phyloP scores from a whole-genome alignment of 2,329 filamentous ascomycete genomes.

The Nothophaeocryptopus gaeumannii region DNA sequence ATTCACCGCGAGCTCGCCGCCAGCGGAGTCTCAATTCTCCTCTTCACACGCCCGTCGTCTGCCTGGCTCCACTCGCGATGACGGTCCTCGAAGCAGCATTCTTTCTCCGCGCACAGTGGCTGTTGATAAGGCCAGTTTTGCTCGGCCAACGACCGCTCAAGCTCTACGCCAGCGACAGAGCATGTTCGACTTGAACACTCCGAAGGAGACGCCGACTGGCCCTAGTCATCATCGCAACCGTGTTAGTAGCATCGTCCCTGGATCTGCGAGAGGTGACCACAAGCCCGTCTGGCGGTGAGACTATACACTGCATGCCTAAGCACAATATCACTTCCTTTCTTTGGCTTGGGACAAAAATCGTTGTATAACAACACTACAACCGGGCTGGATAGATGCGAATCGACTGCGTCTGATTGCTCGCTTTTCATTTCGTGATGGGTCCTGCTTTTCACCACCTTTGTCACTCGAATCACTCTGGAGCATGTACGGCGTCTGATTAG shows the following conservation, averaged over 20 bases:
- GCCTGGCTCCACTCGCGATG: conserved; percentile 59
- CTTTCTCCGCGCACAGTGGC: conserved; percentile 60
- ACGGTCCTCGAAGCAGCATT: conserved; percentile 48
- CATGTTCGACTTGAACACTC: conserved; percentile 21
- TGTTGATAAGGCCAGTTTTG: conserved; percentile 49
- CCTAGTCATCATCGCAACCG: conserved; percentile 12
- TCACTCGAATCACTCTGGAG: no score
- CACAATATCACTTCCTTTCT: no score
- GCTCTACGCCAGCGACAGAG: conserved; percentile 16
- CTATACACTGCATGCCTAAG: no score
- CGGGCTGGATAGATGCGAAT: no score
- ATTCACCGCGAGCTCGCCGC: conserved; percentile 47
- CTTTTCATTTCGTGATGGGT: no score
- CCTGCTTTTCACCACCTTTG: no score
- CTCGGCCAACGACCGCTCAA: conserved; percentile 10
- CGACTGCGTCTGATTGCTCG: no score
- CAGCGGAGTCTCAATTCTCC: conserved; percentile 61
- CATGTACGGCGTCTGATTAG: no score
- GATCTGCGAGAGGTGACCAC: conserved; percentile 4
- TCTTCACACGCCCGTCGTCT: conserved; percentile 65
- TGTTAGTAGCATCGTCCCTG: conserved; percentile 14
- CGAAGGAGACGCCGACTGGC: conserved; percentile 10
- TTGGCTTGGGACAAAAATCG: no score
- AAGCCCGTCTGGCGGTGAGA: conserved; percentile 14
- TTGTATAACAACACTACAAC: no score